Evolutionary conservation across 2,329 filamentous ascomycete species (phyloP).

Genomic region (Aspergillus sp.): DNA sequence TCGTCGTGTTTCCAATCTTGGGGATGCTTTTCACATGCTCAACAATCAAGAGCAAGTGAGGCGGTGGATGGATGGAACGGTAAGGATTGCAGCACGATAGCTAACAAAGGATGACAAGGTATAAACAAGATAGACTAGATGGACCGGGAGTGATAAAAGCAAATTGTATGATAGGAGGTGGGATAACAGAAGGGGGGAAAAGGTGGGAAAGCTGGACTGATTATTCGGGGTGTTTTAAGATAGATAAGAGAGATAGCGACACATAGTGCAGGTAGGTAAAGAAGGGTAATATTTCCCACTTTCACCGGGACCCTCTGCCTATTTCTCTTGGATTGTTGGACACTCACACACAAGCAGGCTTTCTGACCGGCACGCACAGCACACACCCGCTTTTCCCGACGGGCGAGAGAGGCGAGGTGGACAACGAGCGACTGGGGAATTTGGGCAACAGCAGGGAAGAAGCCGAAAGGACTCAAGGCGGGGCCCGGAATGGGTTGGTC

Average conservation of each 20-base stretch:
- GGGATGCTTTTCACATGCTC: constrained; percentile 2
- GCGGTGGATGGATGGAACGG: neutral
- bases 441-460: neutral
- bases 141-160: no score
- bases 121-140: neutral
- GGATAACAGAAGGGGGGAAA: constrained; percentile 7
- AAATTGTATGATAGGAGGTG: neutral
- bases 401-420: neutral
- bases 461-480: neutral
- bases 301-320: neutral
- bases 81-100: neutral
- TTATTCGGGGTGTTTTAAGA: constrained; percentile 3
- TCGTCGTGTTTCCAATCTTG: neutral
- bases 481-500: neutral
- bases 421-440: neutral
- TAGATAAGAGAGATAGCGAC: no score
- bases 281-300: neutral
- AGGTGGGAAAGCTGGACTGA: neutral
- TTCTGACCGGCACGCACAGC: neutral
- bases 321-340: neutral
- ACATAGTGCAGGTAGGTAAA: neutral
- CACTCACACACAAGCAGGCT: neutral
- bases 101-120: neutral
- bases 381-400: no score
- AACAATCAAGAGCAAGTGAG: neutral